Evolutionary conservation across 2,329 filamentous ascomycete genomes (phyloP).

Genomic region (Fonsecaea pedrosoi): DNA sequence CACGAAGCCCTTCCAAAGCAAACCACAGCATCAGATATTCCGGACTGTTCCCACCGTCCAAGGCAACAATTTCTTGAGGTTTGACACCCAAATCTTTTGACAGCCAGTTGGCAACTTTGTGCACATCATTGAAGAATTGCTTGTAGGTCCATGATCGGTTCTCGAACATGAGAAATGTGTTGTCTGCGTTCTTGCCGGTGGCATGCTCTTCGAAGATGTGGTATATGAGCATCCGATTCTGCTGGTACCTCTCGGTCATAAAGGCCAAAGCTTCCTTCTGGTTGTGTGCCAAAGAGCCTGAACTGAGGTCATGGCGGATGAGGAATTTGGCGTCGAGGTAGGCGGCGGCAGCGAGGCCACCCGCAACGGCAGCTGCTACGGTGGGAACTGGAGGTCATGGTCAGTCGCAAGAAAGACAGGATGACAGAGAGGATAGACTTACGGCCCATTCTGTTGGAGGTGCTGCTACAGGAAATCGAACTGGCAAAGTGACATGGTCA

Average conservation of each 20-base stretch:
- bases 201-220: constrained; percentile 69
- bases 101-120: constrained; percentile 69
- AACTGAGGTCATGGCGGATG: constrained; percentile 66
- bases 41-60: constrained; percentile 71
- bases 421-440: constrained; percentile 8
- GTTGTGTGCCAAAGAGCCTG: constrained; percentile 48
- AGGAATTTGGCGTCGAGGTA: constrained; percentile 76
- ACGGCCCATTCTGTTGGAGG: constrained; percentile 18
- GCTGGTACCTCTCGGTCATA: constrained; percentile 49
- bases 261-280: constrained; percentile 30
- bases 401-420: neutral
- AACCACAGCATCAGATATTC: constrained; percentile 72
- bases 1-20: constrained; percentile 69
- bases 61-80: constrained; percentile 66
- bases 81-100: constrained; percentile 61
- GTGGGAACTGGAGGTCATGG: constrained; percentile 26
- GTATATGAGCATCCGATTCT: constrained; percentile 67
- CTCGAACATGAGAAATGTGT: constrained; percentile 72
- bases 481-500: neutral
- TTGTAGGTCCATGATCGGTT: constrained; percentile 66
- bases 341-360: constrained; percentile 54
- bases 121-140: constrained; percentile 60
- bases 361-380: constrained; percentile 43
- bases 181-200: constrained; percentile 58
- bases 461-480: constrained; percentile 16